A percentile compares a stretch with the other conserved stretches of the same genome.
phyloP scores from a whole-genome alignment of 2,329 filamentous ascomycete species.

The Apiospora hydei region DNA sequence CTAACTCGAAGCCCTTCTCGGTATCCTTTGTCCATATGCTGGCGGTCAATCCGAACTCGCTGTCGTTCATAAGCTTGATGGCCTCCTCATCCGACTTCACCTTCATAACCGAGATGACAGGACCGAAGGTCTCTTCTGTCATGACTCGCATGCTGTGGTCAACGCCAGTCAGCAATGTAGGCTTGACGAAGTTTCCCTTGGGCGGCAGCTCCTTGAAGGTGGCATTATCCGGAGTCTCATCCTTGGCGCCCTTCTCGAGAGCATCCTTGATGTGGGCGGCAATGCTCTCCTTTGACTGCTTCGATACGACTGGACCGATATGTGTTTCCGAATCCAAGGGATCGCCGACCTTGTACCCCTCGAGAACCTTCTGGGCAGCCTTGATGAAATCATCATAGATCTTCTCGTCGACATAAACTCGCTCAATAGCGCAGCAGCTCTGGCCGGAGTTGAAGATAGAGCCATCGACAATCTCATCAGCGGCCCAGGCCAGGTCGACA shows the following conservation, averaged over 20 bases:
- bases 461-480: conserved; percentile 93
- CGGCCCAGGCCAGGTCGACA: conserved; percentile 89
- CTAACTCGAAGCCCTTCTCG: conserved; percentile 75
- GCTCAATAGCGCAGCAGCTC: conserved; percentile 92
- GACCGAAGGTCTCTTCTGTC: conserved; percentile 94
- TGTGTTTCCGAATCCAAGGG: conserved; percentile 81
- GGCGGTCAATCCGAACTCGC: conserved; percentile 92
- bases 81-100: conserved; percentile 84
- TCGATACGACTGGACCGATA: conserved; percentile 88
- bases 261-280: conserved; percentile 83
- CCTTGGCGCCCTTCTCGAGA: conserved; percentile 80
- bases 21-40: conserved; percentile 96
- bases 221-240: conserved; percentile 82
- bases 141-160: conserved; percentile 87
- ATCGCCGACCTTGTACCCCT: conserved; percentile 86
- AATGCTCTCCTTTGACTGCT: conserved; percentile 77
- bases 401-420: conserved; percentile 87
- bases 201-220: conserved; percentile 75
- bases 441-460: conserved; percentile 99
- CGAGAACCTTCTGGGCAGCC: conserved; percentile 80
- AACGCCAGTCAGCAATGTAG: conserved; percentile 81
- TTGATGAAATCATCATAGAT: conserved; percentile 85
- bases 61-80: conserved; percentile 88
- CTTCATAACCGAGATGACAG: conserved; percentile 89
- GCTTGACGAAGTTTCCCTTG: conserved; percentile 89